Base-by-base conservation (phyloP, 1,284 basidiomycete genomes). In the Fomitopsis palustris region DNA sequence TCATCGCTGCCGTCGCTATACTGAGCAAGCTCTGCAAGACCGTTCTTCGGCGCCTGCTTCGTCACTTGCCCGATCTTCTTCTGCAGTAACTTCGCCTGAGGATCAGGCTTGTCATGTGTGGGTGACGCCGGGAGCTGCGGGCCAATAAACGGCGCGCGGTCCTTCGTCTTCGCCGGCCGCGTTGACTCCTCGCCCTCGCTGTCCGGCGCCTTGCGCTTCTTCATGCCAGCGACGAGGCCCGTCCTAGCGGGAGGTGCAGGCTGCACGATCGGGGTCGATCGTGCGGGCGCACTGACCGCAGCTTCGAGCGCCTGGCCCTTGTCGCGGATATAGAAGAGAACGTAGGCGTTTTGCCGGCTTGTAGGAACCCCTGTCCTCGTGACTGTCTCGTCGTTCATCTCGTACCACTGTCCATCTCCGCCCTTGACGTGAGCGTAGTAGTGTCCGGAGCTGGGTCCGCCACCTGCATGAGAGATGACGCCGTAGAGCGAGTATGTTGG, bases 371-470 rank as follows among this genome's bases (percentile, higher is more conserved):
- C 64, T 25, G 68, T 63, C 63, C 75, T 68, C 35, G 80, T 79
- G 39, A 95, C 89, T 42, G 80, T 78, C 41, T 95, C 93, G 75
- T 99, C 97, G 75, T 99, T 97, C 87, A 96, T 96, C 74, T 94
- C 86, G 73, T 84, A 90, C 95, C 96, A 98, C 57, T 76, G 77
- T 3, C 88, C 90, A 37, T 83, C 78, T 21, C 81, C 82, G 49
- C 84, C 82, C 69, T 87, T 92, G 67, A 98, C 88, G 67, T 88
- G 89, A 6, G 96, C 90, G 63, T 89, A 95, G 75, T 99, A 99
- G 73, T 99, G 97, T 0, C 97, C 97, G 2, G 93, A 96, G 70
- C 97, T 93, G 14, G 95, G 93, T 2, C 95, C 93, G 51, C 86
- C 82, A 54, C 97, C 97, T 23, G 91, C 92, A 72, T 99, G 97